phyloP scores from a whole-genome alignment of 805 yeast genomes.

The Cyberlindnera mrakii region DNA sequence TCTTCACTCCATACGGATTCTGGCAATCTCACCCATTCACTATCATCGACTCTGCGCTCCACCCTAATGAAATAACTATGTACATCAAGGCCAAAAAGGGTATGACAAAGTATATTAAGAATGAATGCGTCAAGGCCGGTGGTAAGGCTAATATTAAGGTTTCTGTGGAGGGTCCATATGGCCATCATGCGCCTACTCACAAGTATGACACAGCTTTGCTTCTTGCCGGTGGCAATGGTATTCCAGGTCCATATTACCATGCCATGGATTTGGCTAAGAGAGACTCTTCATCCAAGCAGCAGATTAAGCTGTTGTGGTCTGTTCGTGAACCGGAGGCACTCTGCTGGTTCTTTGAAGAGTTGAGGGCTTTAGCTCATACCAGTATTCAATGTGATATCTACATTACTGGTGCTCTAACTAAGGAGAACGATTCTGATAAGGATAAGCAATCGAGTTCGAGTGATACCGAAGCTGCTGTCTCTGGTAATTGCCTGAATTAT shows the following conservation, averaged over 20 bases:
- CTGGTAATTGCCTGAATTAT: neutral
- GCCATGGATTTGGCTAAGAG: slow-evolving; percentile 25
- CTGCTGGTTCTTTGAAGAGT: slow-evolving; percentile 40
- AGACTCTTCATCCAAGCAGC: slow-evolving; percentile 21
- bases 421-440: neutral
- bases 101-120: slow-evolving; percentile 39
- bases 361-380: slow-evolving; percentile 25
- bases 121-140: slow-evolving; percentile 22
- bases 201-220: slow-evolving; percentile 33
- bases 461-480: neutral
- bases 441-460: neutral
- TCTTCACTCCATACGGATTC: slow-evolving; percentile 43
- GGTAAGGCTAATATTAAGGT: slow-evolving; percentile 30
- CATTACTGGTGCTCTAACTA: slow-evolving; percentile 27
- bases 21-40: slow-evolving; percentile 80
- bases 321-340: slow-evolving; percentile 47
- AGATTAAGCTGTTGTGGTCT: slow-evolving; percentile 55
- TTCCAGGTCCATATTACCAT: slow-evolving; percentile 45
- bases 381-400: slow-evolving; percentile 29
- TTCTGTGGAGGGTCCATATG: slow-evolving; percentile 61
- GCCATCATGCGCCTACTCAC: slow-evolving; percentile 34
- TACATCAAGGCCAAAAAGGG: slow-evolving; percentile 54
- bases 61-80: slow-evolving; percentile 33
- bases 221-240: slow-evolving; percentile 49
- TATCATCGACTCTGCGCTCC: slow-evolving; percentile 34